phyloP scores from a whole-genome alignment of 768 basidiomycete genomes.

The Mycena kentingensis region DNA sequence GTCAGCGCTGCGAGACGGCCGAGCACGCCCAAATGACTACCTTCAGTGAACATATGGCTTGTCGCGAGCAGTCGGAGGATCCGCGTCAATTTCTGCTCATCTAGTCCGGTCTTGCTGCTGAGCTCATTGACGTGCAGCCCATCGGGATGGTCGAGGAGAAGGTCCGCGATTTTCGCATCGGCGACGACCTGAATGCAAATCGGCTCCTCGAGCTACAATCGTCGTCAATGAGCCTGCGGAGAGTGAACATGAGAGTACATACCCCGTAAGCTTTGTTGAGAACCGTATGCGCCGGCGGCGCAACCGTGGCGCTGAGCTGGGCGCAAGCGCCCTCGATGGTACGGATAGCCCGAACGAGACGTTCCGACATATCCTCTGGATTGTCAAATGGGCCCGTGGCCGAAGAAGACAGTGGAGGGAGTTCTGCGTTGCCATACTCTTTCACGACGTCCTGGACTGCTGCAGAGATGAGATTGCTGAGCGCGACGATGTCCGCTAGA shows the following conservation, averaged over 20 bases:
- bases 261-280: constrained; percentile 29
- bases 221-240: background rate
- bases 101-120: constrained; percentile 30
- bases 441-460: constrained; percentile 34
- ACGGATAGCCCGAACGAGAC: constrained; percentile 32
- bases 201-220: constrained; percentile 31
- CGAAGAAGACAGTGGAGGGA: constrained; percentile 38
- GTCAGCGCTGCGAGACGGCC: background rate
- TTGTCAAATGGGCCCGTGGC: constrained; percentile 38
- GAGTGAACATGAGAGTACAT: background rate
- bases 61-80: constrained; percentile 42
- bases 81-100: constrained; percentile 39
- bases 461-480: constrained; percentile 28
- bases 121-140: constrained; percentile 40
- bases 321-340: constrained; percentile 39
- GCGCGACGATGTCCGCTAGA: constrained; percentile 1
- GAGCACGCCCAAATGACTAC: constrained; percentile 17
- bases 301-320: constrained; percentile 33
- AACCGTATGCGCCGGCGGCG: constrained; percentile 34
- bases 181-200: constrained; percentile 37
- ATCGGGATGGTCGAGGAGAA: constrained; percentile 35
- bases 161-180: constrained; percentile 41
- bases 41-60: constrained; percentile 44
- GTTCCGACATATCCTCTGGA: constrained; percentile 22
- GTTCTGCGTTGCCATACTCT: constrained; percentile 25